Evolutionary conservation across 2,329 filamentous ascomycete species (phyloP).

Genomic region (Talaromyces sp.): DNA sequence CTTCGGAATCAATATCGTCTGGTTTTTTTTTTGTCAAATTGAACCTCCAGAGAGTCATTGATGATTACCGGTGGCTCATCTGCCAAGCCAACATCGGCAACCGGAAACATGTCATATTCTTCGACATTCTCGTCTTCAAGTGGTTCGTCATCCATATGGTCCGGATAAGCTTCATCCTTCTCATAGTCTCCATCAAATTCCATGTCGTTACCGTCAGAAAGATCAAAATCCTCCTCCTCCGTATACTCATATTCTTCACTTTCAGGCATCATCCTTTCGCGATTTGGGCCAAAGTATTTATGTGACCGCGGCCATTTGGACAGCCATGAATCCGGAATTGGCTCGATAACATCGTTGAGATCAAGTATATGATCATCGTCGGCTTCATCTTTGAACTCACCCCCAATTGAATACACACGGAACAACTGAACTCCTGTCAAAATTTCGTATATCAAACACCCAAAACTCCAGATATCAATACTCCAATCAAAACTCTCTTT

Average conservation of each 20-base stretch:
- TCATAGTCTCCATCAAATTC: background rate
- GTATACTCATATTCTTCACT: background rate
- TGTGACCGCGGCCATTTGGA: background rate
- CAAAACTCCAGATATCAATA: slow-evolving; percentile 26
- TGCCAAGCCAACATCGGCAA: background rate
- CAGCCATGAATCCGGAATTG: background rate
- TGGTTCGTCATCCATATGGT: background rate
- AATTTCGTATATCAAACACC: slow-evolving; percentile 27
- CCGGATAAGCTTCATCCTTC: background rate
- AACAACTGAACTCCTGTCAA: slow-evolving; percentile 21
- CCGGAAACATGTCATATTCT: background rate
- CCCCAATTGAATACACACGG: slow-evolving; percentile 9
- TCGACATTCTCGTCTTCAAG: background rate
- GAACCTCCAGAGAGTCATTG: background rate
- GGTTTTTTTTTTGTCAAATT: background rate
- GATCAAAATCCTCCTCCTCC: background rate
- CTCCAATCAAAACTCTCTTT: slow-evolving; percentile 16
- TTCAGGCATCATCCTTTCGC: background rate
- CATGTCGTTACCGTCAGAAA: background rate
- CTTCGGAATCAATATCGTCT: background rate
- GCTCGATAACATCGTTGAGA: background rate
- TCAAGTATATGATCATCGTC: background rate
- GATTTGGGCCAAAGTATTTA: background rate
- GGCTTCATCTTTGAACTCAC: background rate
- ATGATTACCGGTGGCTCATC: background rate